phyloP scores from a whole-genome alignment of 2,329 filamentous ascomycete genomes.

The Pseudogymnoascus sp. region DNA sequence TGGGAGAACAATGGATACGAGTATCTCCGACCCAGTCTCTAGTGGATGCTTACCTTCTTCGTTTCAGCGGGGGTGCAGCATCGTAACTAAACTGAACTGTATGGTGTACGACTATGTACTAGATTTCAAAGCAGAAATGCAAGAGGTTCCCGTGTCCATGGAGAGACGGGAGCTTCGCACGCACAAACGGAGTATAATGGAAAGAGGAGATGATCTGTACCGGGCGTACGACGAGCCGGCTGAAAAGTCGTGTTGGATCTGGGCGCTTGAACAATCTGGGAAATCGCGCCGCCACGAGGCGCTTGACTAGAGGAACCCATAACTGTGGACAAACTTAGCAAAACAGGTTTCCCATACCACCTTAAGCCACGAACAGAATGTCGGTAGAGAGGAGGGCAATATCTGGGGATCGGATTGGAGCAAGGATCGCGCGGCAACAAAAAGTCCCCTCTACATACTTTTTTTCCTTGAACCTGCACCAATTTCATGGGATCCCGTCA shows the following conservation, averaged over 20 bases:
- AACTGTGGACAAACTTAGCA: background rate
- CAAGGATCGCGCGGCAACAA: conserved; percentile 6
- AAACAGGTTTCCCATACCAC: conserved; percentile 2
- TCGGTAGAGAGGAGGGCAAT: background rate
- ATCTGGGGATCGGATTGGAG: conserved; percentile 8
- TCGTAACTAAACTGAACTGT: background rate
- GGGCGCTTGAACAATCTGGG: background rate
- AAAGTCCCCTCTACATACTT: background rate
- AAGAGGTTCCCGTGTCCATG: background rate
- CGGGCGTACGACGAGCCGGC: background rate
- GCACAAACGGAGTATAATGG: background rate
- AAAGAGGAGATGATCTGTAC: conserved; percentile 1
- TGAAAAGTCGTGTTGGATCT: conserved; percentile 1
- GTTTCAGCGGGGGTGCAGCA: background rate
- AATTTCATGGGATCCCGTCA: background rate
- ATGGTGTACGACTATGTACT: background rate
- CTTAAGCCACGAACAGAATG: conserved; percentile 5
- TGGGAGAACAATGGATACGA: background rate
- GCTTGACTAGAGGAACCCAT: background rate
- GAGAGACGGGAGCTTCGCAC: background rate
- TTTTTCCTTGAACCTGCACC: background rate
- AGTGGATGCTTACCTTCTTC: conserved; percentile 7
- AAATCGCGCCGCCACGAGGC: background rate
- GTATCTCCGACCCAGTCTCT: conserved; percentile 6
- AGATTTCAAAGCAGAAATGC: background rate